phyloP scores from a whole-genome alignment of 441 rosid genomes.

The Codiaeum variegatum region DNA sequence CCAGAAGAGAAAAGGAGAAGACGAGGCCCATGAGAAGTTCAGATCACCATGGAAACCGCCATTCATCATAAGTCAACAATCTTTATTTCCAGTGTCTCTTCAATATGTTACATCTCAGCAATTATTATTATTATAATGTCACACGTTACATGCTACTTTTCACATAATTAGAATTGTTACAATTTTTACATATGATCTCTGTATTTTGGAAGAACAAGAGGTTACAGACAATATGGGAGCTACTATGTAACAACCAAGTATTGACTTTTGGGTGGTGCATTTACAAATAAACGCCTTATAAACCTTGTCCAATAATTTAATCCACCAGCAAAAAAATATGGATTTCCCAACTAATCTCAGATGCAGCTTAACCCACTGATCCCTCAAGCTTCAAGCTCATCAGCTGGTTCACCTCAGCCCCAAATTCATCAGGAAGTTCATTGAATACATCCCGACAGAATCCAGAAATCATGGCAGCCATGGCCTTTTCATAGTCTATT shows the following conservation, averaged over 20 bases:
- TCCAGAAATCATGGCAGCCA: constrained; percentile 97
- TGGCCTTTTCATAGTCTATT: constrained; percentile 83
- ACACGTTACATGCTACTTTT: not conserved
- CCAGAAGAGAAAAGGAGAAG: too few relatives aligned
- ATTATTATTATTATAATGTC: not conserved
- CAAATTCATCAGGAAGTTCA: constrained; percentile 87
- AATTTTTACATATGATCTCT: not conserved
- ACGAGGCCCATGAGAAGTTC: not conserved
- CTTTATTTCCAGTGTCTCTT: not conserved
- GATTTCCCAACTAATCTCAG: not conserved
- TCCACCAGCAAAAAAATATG: not conserved
- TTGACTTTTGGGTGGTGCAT: constrained; percentile 8
- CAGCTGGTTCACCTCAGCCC: constrained; percentile 86
- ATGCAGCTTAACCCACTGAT: constrained; percentile 62
- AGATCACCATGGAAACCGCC: not conserved
- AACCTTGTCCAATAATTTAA: not conserved
- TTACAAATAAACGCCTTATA: constrained; percentile 6
- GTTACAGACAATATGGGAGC: not conserved
- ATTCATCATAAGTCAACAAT: not conserved
- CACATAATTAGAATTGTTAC: not conserved
- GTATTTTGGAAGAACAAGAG: not conserved
- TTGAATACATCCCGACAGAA: constrained; percentile 89
- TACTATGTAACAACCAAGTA: not conserved
- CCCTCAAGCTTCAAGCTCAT: constrained; percentile 96
- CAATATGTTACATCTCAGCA: not conserved